Base-by-base conservation (phyloP, 1,284 basidiomycete genomes). In the Golubevia pallescens region DNA sequence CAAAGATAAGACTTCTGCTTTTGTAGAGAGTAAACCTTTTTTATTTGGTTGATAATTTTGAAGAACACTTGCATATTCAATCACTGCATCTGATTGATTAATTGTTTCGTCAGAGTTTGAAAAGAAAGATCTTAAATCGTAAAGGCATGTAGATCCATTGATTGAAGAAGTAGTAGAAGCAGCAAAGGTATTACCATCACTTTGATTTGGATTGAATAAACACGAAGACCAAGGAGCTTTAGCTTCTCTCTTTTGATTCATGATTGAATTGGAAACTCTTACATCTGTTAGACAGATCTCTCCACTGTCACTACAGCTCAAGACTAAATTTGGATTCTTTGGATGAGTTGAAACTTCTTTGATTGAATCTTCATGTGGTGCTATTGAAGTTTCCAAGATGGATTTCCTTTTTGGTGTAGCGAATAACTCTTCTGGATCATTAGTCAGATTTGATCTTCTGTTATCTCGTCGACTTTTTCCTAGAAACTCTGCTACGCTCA, bases 161-260 rank as follows among this genome's bases (percentile, higher is more conserved):
- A 69, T 63, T 42, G 61, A 58, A 14, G 61, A 62, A 28, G 58
- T 62, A 20, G 70, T 72, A 10, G 67, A 65, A 28, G 68, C 70
- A 20, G 67, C 70, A 55, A 72, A 72, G 4, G 70, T 72, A 38
- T 72, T 72, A 38, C 70, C 70, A 28, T 72, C 70, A 4, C 67
- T 65, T 1, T 42, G 21, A 56, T 60, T 72, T 8, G 70, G 70
- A 20, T 69, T 69, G 65, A 65, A 72, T 21, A 69, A 66, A 6
- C 69, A 65, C n/a, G 70, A 69, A 6, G 67, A 64, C 56, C 57
- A 63, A 7, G 64, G 60, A 8, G 61, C 57, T 58, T 6, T 48
- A 53, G 3, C 51, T 34, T 63, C 64, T 6, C 65, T 61, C 23
- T 63, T 60, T 3, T 63, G 56, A 19, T 59, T 57, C 2, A 71